These are phyloP conservation scores for Citrus australasica DNA, from an alignment of 345 rosid species.

Conservation along the genomic window DNA sequence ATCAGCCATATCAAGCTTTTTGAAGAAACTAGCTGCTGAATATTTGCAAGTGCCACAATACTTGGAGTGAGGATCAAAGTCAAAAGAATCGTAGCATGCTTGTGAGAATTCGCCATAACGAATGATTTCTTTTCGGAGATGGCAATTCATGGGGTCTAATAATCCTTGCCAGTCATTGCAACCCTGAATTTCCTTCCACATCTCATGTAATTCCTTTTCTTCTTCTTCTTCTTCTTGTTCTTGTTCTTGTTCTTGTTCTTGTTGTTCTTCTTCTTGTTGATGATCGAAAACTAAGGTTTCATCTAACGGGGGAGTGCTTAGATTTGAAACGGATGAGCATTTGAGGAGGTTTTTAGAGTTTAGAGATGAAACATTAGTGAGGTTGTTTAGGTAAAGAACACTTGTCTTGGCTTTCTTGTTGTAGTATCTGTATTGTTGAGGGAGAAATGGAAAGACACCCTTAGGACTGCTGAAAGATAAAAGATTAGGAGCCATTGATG, in stretches of 20 bases:
- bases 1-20: slow-evolving; percentile 45
- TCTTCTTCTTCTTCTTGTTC: slow-evolving; percentile 20
- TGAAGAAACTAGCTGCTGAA: slow-evolving; percentile 56
- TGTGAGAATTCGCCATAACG: slow-evolving; percentile 82
- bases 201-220: slow-evolving; percentile 29
- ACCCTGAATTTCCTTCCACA: slow-evolving; percentile 74
- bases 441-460: slow-evolving; percentile 12
- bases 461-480: slow-evolving; percentile 19
- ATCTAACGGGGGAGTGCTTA: slow-evolving; percentile 23
- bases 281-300: slow-evolving; percentile 2
- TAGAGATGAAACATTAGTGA: neutral
- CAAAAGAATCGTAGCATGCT: slow-evolving; percentile 80
- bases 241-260: too few species aligned
- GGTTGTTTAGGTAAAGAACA: slow-evolving; percentile 9
- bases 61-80: slow-evolving; percentile 79
- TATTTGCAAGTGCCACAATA: slow-evolving; percentile 76
- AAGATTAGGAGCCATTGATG: slow-evolving; percentile 32
- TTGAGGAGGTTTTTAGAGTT: slow-evolving; percentile 5
- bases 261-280: neutral
- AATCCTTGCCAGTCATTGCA: slow-evolving; percentile 60
- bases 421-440: neutral
- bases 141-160: slow-evolving; percentile 61
- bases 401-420: neutral
- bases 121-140: slow-evolving; percentile 66
- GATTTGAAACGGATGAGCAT: slow-evolving; percentile 34